These are phyloP conservation scores for Chamaecyparis obtusa DNA, from an alignment of 75 land plant species.

Conservation along the genomic window DNA sequence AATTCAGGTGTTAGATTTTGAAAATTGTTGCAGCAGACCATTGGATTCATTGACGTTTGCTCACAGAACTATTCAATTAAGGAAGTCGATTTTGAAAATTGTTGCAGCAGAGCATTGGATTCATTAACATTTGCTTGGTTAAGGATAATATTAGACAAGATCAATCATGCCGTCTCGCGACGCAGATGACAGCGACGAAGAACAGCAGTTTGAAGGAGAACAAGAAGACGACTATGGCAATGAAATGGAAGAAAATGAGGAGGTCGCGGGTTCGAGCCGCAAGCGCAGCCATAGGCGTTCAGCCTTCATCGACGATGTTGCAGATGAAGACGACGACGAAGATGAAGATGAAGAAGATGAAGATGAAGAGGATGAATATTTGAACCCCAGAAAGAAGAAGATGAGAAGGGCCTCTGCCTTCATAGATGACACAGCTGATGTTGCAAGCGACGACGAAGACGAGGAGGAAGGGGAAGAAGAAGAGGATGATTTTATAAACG, in stretches of 20 bases:
- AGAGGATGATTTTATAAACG: conserved; percentile 61
- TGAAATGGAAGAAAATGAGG: neutral
- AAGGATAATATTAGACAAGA: too few relatives aligned
- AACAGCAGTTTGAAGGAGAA: neutral
- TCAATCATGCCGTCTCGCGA: neutral
- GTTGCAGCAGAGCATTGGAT: too few relatives aligned
- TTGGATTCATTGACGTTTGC: too few relatives aligned
- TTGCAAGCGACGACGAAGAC: neutral
- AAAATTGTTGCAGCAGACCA: too few relatives aligned
- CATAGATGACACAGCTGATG: neutral
- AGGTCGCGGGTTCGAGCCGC: neutral
- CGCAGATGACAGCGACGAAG: neutral
- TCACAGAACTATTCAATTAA: too few relatives aligned
- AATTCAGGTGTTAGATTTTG: too few relatives aligned
- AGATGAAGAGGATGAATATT: neutral
- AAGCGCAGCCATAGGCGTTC: neutral
- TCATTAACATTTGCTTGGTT: too few relatives aligned
- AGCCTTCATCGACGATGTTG: neutral
- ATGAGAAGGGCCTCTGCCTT: neutral
- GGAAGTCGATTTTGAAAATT: too few relatives aligned
- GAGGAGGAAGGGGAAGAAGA: neutral
- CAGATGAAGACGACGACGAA: neutral
- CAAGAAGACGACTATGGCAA: neutral
- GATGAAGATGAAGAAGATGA: neutral
- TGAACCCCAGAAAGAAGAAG: neutral